Evolutionary conservation across 495 filamentous ascomycete genomes (phyloP), one percentile per base, ranked within the genome.

Genomic region (Lentithecium fluviatile): DNA sequence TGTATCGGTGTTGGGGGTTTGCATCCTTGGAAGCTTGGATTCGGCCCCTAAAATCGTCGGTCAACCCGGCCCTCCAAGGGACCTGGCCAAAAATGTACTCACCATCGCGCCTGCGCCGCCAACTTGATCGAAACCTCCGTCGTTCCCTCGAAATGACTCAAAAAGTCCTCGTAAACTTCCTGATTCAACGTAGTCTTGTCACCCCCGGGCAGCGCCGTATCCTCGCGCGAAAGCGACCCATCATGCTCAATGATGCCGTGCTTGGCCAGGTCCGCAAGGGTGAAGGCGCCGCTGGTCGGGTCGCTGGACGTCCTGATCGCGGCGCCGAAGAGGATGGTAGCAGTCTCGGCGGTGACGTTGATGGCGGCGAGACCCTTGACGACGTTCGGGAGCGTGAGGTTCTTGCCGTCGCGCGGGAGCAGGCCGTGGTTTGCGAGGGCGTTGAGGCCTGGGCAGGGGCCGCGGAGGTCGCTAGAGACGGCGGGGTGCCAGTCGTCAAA

Each of bases 171-270:
- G 49, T 61, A 72, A 45, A 56, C 66, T 3, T 58, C 36, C 24
- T 23, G 42, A 40, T 58, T 40, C 49, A 72, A 69, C 8, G n/a
- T 45, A 25, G 59, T 52, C 17, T 63, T 38, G 37, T 70, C 56
- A 0, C 64, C 67, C 12, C 43, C 32, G 47, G 61, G 49, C 6
- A 11, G 4, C 40, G 60, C 48, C 40, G 45, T 40, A 46, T 70
- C 68, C 40, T 58, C 26, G 1, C 69, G 62, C 26, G 52, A 56
- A 6, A 72, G 60, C 8, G 58, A 64, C 5, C 60, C 65, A 42
- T 72, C 70, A 38, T 72, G 70, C 54, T 72, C 70, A 32, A 72
- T 70, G 17, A 60, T 45, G 36, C 62, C 62, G 65, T 72, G 68
- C 53, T 66, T 53, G 56, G 60, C 59, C 2, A 72, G 53, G 40